These are phyloP conservation scores for Agaricus subrufescens DNA, from an alignment of 768 basidiomycete genomes.

Conservation along the genomic window DNA sequence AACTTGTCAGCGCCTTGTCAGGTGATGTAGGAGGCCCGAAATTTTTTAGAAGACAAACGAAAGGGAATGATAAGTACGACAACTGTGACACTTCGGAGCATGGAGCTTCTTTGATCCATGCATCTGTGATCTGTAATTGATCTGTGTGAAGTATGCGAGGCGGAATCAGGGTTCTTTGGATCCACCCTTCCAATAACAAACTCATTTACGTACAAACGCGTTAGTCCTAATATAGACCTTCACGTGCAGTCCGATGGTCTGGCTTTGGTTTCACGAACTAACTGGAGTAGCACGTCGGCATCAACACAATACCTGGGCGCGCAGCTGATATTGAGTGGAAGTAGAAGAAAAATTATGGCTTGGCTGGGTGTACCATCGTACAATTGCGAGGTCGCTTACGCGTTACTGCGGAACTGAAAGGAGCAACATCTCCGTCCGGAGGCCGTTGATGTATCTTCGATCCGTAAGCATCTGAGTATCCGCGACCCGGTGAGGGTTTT, in stretches of 20 bases:
- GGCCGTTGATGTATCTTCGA: conserved; percentile 8
- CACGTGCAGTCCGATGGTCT: conserved; percentile 4
- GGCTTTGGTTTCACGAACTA: not conserved
- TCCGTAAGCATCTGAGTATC: not conserved
- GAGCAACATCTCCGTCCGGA: conserved; percentile 7
- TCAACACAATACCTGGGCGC: not conserved
- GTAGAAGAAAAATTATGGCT: not conserved
- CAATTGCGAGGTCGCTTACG: not conserved
- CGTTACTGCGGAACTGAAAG: conserved; percentile 2
- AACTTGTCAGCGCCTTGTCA: not conserved
- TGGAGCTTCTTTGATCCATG: conserved; percentile 10
- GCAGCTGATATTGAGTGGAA: not conserved
- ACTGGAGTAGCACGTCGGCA: conserved; percentile 7
- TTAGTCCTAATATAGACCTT: conserved; percentile 6
- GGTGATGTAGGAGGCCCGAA: not conserved
- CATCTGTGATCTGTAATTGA: not conserved
- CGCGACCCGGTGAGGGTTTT: conserved; percentile 3
- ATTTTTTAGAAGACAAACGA: conserved; percentile 10
- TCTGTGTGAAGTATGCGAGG: conserved; percentile 1
- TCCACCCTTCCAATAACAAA: conserved; percentile 1
- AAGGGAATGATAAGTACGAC: not conserved
- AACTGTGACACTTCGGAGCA: conserved; percentile 6
- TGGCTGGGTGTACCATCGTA: not conserved
- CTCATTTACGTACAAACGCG: not conserved
- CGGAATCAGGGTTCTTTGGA: conserved; percentile 9